Evolutionary conservation across 345 rosid species (phyloP).

Genomic region (Toxicodendron radicans): DNA sequence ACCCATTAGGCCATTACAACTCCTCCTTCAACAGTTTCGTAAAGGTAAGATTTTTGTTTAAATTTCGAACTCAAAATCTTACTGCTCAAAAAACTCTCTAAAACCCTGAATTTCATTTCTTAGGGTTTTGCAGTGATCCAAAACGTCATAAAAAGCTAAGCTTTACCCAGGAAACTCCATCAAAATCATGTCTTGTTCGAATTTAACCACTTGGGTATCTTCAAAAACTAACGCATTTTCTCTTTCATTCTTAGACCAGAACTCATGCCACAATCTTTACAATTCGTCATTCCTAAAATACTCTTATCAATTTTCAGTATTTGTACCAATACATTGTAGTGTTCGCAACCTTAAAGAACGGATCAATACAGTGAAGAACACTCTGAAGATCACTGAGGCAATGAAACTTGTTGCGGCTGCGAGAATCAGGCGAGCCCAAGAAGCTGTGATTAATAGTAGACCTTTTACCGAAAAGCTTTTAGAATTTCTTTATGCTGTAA

Average conservation of each 20-base stretch:
- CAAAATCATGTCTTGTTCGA: slow-evolving; percentile 36
- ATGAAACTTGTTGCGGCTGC: slow-evolving; percentile 90
- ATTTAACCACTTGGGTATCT: slow-evolving; percentile 30
- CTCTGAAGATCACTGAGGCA: slow-evolving; percentile 77
- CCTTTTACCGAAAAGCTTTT: slow-evolving; percentile 68
- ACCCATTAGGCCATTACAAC: background rate
- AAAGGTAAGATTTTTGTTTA: background rate
- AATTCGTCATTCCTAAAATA: slow-evolving; percentile 6
- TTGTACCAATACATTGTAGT: slow-evolving; percentile 39
- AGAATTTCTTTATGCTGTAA: slow-evolving; percentile 50
- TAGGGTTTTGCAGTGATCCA: slow-evolving; percentile 18
- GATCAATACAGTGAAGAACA: slow-evolving; percentile 57
- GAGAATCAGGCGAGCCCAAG: slow-evolving; percentile 77
- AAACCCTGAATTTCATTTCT: slow-evolving; percentile 4
- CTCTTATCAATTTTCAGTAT: slow-evolving; percentile 6
- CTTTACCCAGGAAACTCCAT: background rate
- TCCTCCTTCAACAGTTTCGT: background rate
- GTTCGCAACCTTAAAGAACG: slow-evolving; percentile 66
- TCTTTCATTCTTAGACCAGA: slow-evolving; percentile 21
- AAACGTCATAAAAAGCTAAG: background rate
- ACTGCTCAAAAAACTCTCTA: background rate
- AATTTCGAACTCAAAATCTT: background rate
- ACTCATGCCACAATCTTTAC: slow-evolving; percentile 27
- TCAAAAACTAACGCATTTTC: slow-evolving; percentile 21
- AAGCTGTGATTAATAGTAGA: slow-evolving; percentile 75